Base-by-base conservation (phyloP, 768 basidiomycete species). In the Kwoniella botswanensis region DNA sequence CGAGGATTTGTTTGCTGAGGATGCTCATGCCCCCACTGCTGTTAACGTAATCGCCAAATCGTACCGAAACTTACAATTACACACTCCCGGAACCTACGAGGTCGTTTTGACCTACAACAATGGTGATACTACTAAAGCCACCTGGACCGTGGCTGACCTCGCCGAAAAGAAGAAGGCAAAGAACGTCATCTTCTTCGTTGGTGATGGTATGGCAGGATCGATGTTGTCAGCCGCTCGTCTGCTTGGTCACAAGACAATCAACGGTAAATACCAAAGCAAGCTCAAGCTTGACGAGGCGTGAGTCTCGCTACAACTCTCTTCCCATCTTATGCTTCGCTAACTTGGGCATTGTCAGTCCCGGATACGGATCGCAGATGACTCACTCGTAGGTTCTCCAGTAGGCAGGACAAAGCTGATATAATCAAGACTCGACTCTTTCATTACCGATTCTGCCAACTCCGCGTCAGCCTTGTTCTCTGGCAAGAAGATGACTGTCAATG, bases 401-500 rank as follows among this genome's bases (percentile, higher is more conserved):
- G 7, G 4, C 35, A 35, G 35, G 35, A 35, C 35, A 35, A 35
- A 67, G 65, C 13, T 0, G 6, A 3, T 17, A 3, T 17, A 22
- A 22, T 42, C 6, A 29, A 22, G 78, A 24, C 74, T 77, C 29
- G 78, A 79, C 64, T 78, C 80, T 13, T 83, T 82, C 77, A 83
- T 83, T 71, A 82, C 81, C 67, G 82, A 83, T 65, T 84, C 83
- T 6, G 85, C 85, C 75, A 85, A 85, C 77, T 83, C 81, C 2
- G 85, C 85, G 4, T 83, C 84, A 2, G 82, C 85, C 0, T 75
- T 85, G 15, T 82, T 80, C 72, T 71, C 83, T 2, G 85, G 85
- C 41, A 80, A 78, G 63, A 79, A 76, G 60, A 74, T 79, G 44
- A 84, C 84, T 43, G 84, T 85, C 26, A 85, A 85, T 69, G 84